A percentile compares a stretch with the other conserved stretches of the same genome.
These are phyloP conservation scores for Blastocystis sp. DNA, from an alignment of 352 stramenopile species.

Conservation along the genomic window DNA sequence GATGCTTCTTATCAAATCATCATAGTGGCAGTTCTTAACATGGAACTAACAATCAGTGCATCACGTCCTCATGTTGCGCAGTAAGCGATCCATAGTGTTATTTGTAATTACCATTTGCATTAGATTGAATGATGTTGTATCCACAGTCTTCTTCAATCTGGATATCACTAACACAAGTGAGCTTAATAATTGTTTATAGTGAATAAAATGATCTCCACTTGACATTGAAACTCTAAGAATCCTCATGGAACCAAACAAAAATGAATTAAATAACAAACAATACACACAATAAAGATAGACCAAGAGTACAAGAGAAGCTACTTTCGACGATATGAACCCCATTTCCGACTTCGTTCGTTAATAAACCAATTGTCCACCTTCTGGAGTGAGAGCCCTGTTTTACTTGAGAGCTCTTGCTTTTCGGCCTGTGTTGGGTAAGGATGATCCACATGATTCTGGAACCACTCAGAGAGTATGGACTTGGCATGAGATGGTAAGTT, in stretches of 20 bases:
- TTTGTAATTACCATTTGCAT: not conserved
- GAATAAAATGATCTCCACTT: no score
- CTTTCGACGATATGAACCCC: conserved; percentile 25
- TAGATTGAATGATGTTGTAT: not conserved
- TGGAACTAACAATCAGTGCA: no score
- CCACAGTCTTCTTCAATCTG: not conserved
- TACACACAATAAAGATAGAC: not conserved
- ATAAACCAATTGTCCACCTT: conserved; percentile 57
- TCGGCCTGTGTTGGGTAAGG: conserved; percentile 37
- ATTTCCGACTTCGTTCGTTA: conserved; percentile 53
- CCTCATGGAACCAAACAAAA: not conserved
- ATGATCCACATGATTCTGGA: conserved; percentile 35
- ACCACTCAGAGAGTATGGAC: conserved; percentile 40
- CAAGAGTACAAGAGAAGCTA: not conserved
- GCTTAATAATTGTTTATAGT: not conserved
- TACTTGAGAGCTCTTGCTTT: conserved; percentile 29
- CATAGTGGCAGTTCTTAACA: no score
- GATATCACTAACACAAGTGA: not conserved
- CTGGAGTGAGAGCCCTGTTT: conserved; percentile 18
- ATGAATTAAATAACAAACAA: not conserved
- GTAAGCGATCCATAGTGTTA: no score
- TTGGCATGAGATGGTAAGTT: conserved; percentile 32
- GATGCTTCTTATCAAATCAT: no score
- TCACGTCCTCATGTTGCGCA: no score
- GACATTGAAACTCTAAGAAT: not conserved